Evolutionary conservation across 2,329 filamentous ascomycete species (phyloP).

Genomic region (Penicillium hesseltinei): DNA sequence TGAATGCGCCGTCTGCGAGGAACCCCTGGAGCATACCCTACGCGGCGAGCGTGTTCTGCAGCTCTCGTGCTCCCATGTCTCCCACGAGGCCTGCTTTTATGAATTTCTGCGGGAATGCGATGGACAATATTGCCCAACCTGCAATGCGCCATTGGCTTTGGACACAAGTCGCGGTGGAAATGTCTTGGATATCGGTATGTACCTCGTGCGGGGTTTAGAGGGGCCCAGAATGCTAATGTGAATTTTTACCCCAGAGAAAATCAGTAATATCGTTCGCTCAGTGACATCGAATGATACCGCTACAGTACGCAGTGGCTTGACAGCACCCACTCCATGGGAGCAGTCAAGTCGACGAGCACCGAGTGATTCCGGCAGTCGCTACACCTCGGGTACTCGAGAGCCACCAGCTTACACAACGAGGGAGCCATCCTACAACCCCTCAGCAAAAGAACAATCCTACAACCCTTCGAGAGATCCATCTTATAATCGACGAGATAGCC

Average conservation of each 20-base stretch:
- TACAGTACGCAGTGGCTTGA: conserved; percentile 46
- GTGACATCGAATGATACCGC: conserved; percentile 66
- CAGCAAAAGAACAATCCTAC: conserved; percentile 25
- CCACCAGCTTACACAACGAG: conserved; percentile 7
- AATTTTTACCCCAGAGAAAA: conserved; percentile 66
- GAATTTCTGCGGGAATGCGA: conserved; percentile 96
- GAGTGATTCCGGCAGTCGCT: conserved; percentile 34
- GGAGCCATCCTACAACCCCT: conserved; percentile 20
- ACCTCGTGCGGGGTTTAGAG: conserved; percentile 3
- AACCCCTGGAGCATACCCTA: conserved; percentile 91
- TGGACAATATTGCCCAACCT: conserved; percentile 89
- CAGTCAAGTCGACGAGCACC: conserved; percentile 32
- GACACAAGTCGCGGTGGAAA: conserved; percentile 93
- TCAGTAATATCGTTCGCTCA: conserved; percentile 87
- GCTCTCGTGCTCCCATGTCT: conserved; percentile 94
- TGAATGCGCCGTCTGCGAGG: conserved; percentile 94
- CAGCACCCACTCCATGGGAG: conserved; percentile 65
- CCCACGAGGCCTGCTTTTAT: conserved; percentile 97
- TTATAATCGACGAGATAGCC: conserved; percentile 39
- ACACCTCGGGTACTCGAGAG: conserved; percentile 15
- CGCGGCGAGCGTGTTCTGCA: conserved; percentile 92
- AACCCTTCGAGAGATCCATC: conserved; percentile 10
- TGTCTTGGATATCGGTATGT: conserved; percentile 81
- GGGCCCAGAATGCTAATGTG: conserved; percentile 1
- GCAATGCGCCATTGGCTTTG: conserved; percentile 84